phyloP scores from a whole-genome alignment of 2,329 filamentous ascomycete genomes.

The Neofusicoccum parvum region DNA sequence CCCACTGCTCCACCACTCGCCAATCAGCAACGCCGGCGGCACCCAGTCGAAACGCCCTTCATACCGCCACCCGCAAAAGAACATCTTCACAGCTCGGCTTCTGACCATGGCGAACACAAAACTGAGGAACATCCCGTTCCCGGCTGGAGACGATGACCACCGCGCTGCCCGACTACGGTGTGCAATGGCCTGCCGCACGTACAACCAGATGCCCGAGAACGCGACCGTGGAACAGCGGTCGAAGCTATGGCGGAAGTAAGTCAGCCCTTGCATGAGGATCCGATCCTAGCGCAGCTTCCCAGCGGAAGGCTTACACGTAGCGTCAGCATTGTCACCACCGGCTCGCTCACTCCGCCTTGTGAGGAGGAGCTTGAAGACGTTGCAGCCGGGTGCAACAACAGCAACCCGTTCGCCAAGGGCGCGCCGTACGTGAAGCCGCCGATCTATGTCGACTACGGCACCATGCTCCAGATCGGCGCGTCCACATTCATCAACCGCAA shows the following conservation, averaged over 20 bases:
- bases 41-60: not conserved
- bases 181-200: conserved; percentile 22
- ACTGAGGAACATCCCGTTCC: not conserved
- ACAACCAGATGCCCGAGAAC: conserved; percentile 22
- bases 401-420: conserved; percentile 10
- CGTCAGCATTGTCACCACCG: conserved; percentile 12
- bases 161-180: conserved; percentile 21
- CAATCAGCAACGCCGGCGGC: not conserved
- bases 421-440: conserved; percentile 50
- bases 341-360: conserved; percentile 9
- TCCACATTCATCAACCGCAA: conserved; percentile 67
- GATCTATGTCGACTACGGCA: conserved; percentile 65
- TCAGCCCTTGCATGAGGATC: not conserved
- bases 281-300: not conserved
- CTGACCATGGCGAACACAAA: not conserved
- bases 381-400: not conserved
- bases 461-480: conserved; percentile 64
- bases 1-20: not conserved
- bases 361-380: not conserved
- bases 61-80: conserved; percentile 6
- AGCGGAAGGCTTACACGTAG: not conserved
- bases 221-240: conserved; percentile 22
- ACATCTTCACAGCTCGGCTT: not conserved
- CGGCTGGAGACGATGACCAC: conserved; percentile 3
- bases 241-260: conserved; percentile 22